Base-by-base conservation (phyloP, 192 early-diverging fungal species). In the Phycomyces blakesleeanus region DNA sequence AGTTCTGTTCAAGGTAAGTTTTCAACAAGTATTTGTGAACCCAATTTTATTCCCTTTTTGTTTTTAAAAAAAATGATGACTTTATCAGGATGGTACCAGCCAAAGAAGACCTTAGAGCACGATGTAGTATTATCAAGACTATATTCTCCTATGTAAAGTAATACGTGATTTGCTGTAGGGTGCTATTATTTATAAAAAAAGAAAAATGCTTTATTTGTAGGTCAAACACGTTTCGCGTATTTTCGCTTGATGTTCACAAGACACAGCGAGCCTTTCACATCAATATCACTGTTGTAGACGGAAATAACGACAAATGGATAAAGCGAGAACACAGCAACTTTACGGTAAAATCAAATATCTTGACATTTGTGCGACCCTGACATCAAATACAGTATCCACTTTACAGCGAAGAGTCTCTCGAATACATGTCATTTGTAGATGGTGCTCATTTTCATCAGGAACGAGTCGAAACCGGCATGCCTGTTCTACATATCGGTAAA, bases 371-470 rank as follows among this genome's bases (percentile, higher is more conserved):
- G 29, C 29, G 49, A 20, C 2, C 2, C 49, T 50, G n/a, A 50
- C 49, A 50, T 50, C 2, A 10, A 50, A 34, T 20, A 40, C 11
- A 57, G 38, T 18, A 47, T 24, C n/a, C 25, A 22, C 26, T 54
- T 16, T 52, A 34, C 38, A 16, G 16, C n/a, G 24, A 63, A 53
- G 61, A 53, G 2, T n/a, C 61, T 8, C 18, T 63, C 25, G 61
- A 69, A 49, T 63, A 63, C 51, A 69, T 69, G 67, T 42, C 55
- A 49, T 57, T 57, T 44, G 54, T 29, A 38, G 67, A 69, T n/a
- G 54, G 55, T 39, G 29, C 51, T 24, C 68, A 69, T 34, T 58
- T 69, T 49, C 60, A 62, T 14, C 67, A 62, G 3, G 55, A 63
- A 29, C 40, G 47, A 41, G 21, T 34, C 2, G 42, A 63, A 27